phyloP scores from a whole-genome alignment of 208 protist species.

The Borovskyia barvae region DNA sequence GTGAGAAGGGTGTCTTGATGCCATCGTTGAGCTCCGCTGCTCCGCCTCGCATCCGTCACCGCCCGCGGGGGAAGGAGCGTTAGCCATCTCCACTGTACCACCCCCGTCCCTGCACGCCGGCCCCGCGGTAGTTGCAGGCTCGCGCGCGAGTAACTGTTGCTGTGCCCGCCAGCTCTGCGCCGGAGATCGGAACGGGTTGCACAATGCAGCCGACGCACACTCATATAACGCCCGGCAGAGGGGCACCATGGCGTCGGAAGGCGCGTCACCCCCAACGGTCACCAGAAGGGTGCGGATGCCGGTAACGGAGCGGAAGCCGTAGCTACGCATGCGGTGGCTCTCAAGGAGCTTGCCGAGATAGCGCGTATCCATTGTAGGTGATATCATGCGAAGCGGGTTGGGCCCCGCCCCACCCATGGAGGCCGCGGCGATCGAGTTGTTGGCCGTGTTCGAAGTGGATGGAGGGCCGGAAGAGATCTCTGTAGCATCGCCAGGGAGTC shows the following conservation, averaged over 20 bases:
- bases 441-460: background rate
- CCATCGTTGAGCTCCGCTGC: too few species aligned
- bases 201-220: constrained; percentile 57
- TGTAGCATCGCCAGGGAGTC: background rate
- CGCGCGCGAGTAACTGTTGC: constrained; percentile 29
- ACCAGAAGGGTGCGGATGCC: constrained; percentile 69
- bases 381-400: constrained; percentile 25
- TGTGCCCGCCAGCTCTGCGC: constrained; percentile 38
- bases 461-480: background rate
- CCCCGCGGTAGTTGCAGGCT: background rate
- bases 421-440: background rate
- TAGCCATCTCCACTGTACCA: background rate
- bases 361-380: constrained; percentile 52
- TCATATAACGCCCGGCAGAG: constrained; percentile 80
- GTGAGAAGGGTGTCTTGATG: too few species aligned
- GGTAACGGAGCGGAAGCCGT: constrained; percentile 76
- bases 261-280: constrained; percentile 57
- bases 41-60: background rate
- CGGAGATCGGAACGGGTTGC: constrained; percentile 75
- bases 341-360: constrained; percentile 74
- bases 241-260: constrained; percentile 78
- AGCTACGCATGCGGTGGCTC: constrained; percentile 58
- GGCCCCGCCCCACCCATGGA: constrained; percentile 1
- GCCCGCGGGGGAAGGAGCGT: background rate
- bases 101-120: background rate